phyloP scores from a whole-genome alignment of 176 grass and related monocot genomes.

The Carex pumila region DNA sequence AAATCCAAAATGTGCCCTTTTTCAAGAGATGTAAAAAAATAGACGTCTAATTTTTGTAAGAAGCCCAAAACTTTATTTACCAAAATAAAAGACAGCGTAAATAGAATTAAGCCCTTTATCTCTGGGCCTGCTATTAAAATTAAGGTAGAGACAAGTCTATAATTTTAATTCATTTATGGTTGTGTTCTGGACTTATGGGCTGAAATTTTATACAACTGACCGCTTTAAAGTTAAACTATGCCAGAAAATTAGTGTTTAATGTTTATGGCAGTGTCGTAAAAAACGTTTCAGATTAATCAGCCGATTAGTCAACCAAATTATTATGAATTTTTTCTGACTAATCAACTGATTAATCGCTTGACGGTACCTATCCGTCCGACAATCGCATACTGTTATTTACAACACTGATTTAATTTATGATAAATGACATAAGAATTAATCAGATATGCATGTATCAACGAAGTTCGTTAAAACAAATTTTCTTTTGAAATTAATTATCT shows the following conservation, averaged over 20 bases:
- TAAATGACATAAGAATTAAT: not conserved
- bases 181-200: not conserved
- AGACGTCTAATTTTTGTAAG: not conserved
- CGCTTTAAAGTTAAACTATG: not conserved
- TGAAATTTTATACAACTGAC: not conserved
- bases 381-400: too few species aligned
- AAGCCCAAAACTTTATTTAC: not conserved
- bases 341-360: too few species aligned
- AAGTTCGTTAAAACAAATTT: not conserved
- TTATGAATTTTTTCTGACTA: too few species aligned
- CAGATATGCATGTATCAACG: not conserved
- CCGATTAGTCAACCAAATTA: too few species aligned
- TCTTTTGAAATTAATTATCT: not conserved
- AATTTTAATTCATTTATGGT: not conserved
- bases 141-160: not conserved
- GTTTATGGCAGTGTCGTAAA: too few species aligned
- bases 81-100: not conserved
- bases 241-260: not conserved
- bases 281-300: too few species aligned
- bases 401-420: too few species aligned
- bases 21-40: not conserved
- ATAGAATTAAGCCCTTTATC: not conserved
- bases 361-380: too few species aligned
- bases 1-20: too few species aligned
- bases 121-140: not conserved